These are phyloP conservation scores for Paraconiothyrium sp. DNA, from an alignment of 2,329 filamentous ascomycete species.

Conservation along the genomic window DNA sequence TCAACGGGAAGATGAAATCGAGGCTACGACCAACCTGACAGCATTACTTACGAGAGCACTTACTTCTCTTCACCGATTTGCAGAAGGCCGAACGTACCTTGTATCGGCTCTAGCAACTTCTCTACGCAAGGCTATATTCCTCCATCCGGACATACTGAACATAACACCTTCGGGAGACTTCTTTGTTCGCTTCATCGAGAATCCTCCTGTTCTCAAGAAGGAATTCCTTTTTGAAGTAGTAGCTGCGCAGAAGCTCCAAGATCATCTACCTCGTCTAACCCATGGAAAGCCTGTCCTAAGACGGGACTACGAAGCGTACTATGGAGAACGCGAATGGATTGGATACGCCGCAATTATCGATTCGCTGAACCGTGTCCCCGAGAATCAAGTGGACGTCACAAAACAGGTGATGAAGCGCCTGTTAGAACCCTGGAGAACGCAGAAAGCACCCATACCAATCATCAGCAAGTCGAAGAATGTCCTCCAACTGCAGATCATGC, in stretches of 20 bases:
- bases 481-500: constrained; percentile 58
- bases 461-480: constrained; percentile 60
- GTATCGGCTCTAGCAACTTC: constrained; percentile 41
- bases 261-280: constrained; percentile 31
- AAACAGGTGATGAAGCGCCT: constrained; percentile 46
- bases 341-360: constrained; percentile 59
- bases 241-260: constrained; percentile 45
- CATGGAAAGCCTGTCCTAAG: constrained; percentile 12
- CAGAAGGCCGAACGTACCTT: constrained; percentile 47
- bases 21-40: not conserved
- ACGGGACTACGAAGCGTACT: constrained; percentile 54
- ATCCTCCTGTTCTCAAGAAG: constrained; percentile 52
- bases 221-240: constrained; percentile 59
- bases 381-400: constrained; percentile 31
- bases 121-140: constrained; percentile 42
- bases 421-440: constrained; percentile 54
- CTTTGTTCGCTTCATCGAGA: constrained; percentile 51
- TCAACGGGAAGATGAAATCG: not conserved
- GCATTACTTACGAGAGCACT: constrained; percentile 29
- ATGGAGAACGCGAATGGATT: constrained; percentile 53
- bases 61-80: constrained; percentile 36
- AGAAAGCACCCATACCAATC: constrained; percentile 54
- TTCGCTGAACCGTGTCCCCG: constrained; percentile 52
- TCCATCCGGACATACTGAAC: constrained; percentile 36
- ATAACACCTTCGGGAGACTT: constrained; percentile 52